These are phyloP conservation scores for Lichenothelia convexa DNA, from an alignment of 495 filamentous ascomycete genomes.

Conservation along the genomic window DNA sequence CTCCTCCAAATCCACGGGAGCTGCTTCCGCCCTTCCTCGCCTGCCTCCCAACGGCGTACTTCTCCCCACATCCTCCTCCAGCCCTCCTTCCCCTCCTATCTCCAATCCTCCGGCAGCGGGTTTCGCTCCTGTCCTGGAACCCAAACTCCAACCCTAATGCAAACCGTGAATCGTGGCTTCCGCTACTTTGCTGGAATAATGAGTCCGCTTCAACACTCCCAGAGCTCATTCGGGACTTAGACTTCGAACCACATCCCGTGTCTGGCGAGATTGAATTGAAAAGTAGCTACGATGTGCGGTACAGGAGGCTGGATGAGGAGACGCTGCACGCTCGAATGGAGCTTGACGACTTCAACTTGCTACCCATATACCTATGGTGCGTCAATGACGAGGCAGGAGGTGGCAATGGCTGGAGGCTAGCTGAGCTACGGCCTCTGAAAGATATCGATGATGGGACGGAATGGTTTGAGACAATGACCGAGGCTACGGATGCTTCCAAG, in stretches of 20 bases:
- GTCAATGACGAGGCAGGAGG: slow-evolving; percentile 45
- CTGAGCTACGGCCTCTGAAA: slow-evolving; percentile 52
- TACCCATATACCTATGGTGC: slow-evolving; percentile 47
- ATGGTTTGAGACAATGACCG: slow-evolving; percentile 34
- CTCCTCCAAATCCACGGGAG: slow-evolving; percentile 41
- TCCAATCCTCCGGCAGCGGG: slow-evolving; percentile 76
- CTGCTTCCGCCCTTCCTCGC: slow-evolving; percentile 65
- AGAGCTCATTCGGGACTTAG: slow-evolving; percentile 42
- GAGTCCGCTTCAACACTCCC: slow-evolving; percentile 48
- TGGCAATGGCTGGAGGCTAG: slow-evolving; percentile 62
- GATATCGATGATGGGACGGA: slow-evolving; percentile 20
- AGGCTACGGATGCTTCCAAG: slow-evolving; percentile 33
- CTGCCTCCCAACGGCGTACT: slow-evolving; percentile 66
- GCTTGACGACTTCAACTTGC: slow-evolving; percentile 23
- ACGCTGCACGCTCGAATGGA: slow-evolving; percentile 57
- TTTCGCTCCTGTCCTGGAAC: slow-evolving; percentile 49
- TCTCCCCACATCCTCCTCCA: slow-evolving; percentile 57
- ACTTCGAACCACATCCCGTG: slow-evolving; percentile 73
- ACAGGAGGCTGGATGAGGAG: slow-evolving; percentile 65
- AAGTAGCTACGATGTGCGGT: slow-evolving; percentile 43
- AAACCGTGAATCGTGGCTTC: slow-evolving; percentile 65
- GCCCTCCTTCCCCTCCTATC: slow-evolving; percentile 68
- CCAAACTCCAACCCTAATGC: slow-evolving; percentile 21
- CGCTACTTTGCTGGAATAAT: slow-evolving; percentile 69
- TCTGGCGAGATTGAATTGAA: slow-evolving; percentile 77